Base-by-base conservation (phyloP, 2,329 filamentous ascomycete species). In the Allantophomopsis lycopodina region DNA sequence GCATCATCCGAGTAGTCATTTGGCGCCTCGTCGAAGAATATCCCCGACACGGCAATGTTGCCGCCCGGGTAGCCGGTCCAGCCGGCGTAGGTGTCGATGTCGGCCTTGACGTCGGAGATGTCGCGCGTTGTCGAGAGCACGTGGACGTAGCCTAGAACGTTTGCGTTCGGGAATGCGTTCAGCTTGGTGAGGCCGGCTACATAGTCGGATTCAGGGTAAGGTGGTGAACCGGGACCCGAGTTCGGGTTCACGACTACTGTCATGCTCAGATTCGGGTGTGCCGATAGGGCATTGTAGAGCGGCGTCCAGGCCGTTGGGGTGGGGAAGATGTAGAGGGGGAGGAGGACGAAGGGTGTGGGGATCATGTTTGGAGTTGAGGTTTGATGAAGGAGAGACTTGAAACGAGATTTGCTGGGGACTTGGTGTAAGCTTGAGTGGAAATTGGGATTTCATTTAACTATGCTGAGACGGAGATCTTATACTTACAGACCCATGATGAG, bases 141-240 rank as follows among this genome's bases (percentile, higher is more conserved):
- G 13, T 53, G 52, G 15, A 63, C 57, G 40, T 64, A 64, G 11
- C 61, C 60, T 7, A 64, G 40, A 3, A 55, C 46, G 0, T 52
- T 46, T n/a, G 58, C 54, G 40, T 64, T 63, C 23, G 50, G 16
- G 39, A 56, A 60, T 14, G 43, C 51, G 39, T 58, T 58, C 3
- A 64, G 49, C 37, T 55, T 52, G 2, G 49, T 42, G 17, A 63
- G 47, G 1, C 44, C 54, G 7, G 48, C 35, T 18, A 55, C 53
- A 43, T 58, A 61, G 41, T 51, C 49, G 1, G 46, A 36, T 38
- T 57, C 53, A 1, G 60, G 61, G 18, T 49, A 49, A n/a, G 44
- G 38, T 2, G 47, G 45, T 5, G 41, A 40, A 2, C 60, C 60
- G 0, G 60, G 61, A 3, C 51, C 45, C 46, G 46, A 41, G 44